Conservation (phyloP, 192 early-diverging fungal species). For the Mortierella alpina region DNA sequence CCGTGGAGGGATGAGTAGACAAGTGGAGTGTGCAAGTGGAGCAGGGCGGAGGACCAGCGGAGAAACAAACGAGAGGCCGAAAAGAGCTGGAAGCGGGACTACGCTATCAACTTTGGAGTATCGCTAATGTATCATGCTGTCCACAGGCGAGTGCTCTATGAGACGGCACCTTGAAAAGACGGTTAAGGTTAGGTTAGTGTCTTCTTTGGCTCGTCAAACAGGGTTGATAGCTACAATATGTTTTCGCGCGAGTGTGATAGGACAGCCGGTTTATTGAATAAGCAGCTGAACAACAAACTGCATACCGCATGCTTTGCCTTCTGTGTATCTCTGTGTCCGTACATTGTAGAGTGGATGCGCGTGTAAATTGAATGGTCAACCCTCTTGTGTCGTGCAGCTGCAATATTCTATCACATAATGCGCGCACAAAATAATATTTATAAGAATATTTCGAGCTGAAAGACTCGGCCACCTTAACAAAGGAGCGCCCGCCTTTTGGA, state of each 20-base stretch:
- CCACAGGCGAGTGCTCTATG: not conserved
- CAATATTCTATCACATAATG: too few species aligned
- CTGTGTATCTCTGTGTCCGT: too few species aligned
- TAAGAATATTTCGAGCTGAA: not conserved
- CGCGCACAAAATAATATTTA: not conserved
- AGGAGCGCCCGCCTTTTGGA: not conserved
- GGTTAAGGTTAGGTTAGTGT: too few species aligned
- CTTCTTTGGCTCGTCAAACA: too few species aligned
- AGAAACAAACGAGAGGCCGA: not conserved
- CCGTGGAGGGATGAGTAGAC: conserved; percentile 26
- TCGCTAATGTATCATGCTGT: not conserved
- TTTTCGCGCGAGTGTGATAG: too few species aligned
- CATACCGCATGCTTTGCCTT: too few species aligned
- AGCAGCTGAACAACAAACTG: too few species aligned
- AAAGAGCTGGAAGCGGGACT: not conserved
- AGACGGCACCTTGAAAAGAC: not conserved
- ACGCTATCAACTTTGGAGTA: not conserved
- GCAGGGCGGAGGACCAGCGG: not conserved
- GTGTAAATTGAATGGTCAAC: too few species aligned
- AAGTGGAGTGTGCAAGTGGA: conserved; percentile 1
- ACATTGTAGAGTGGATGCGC: too few species aligned
- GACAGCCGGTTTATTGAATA: too few species aligned
- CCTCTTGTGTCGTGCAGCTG: too few species aligned
- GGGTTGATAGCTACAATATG: too few species aligned
- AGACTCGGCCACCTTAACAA: not conserved